phyloP scores from a whole-genome alignment of 345 rosid genomes.

The Boechera divaricarpa region DNA sequence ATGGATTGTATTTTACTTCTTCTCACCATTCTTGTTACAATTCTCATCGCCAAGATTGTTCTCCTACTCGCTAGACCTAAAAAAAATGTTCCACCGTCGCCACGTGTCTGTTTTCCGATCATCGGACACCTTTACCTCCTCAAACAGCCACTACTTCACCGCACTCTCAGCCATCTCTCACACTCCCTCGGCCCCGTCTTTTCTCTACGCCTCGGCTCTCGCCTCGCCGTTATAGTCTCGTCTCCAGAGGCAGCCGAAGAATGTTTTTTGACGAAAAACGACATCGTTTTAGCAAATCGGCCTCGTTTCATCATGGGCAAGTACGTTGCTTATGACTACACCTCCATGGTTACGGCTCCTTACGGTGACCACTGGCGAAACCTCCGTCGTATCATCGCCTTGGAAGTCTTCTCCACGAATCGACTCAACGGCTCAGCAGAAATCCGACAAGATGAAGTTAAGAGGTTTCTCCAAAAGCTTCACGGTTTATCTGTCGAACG shows the following conservation, averaged over 20 bases:
- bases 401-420: slow-evolving; percentile 39
- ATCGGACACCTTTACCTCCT: slow-evolving; percentile 49
- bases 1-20: slow-evolving; percentile 25
- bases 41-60: slow-evolving; percentile 31
- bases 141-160: slow-evolving; percentile 37
- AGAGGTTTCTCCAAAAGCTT: slow-evolving; percentile 42
- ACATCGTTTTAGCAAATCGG: slow-evolving; percentile 40
- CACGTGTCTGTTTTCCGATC: slow-evolving; percentile 37
- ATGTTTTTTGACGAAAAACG: slow-evolving; percentile 41
- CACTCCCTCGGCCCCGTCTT: slow-evolving; percentile 41
- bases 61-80: slow-evolving; percentile 13
- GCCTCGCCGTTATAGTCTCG: slow-evolving; percentile 31
- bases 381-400: slow-evolving; percentile 44
- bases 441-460: slow-evolving; percentile 44
- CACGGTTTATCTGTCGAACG: slow-evolving; percentile 28
- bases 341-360: slow-evolving; percentile 38
- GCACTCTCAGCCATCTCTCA: slow-evolving; percentile 36
- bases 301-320: slow-evolving; percentile 38
- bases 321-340: slow-evolving; percentile 40
- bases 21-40: slow-evolving; percentile 8
- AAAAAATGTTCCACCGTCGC: slow-evolving; percentile 43
- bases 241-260: slow-evolving; percentile 42
- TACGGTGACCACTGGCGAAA: slow-evolving; percentile 49
- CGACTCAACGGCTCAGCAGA: slow-evolving; percentile 41
- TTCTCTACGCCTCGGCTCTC: slow-evolving; percentile 48